Percentiles rank a stretch among this genome's conserved stretches.
Evolutionary conservation across 208 protist species (phyloP).

Genomic region (Leishmania tarentolae): DNA sequence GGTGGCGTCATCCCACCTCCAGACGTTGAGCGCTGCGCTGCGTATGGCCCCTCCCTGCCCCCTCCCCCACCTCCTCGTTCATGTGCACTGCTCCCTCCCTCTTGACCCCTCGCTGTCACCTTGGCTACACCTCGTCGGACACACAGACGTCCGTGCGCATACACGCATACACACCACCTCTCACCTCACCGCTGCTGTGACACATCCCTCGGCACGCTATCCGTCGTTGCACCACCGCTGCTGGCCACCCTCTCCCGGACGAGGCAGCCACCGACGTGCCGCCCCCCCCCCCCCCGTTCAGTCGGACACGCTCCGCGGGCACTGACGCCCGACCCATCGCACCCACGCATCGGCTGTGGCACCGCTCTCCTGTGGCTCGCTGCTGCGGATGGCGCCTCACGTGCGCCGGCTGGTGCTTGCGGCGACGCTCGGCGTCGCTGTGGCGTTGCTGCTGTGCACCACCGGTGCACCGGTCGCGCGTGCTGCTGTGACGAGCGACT

Average conservation of each 20-base stretch:
- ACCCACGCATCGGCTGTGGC: background rate
- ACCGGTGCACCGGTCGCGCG: background rate
- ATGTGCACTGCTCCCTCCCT: background rate
- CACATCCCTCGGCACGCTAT: too few relatives aligned
- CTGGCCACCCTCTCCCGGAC: background rate
- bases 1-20: too few relatives aligned
- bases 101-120: background rate
- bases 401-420: background rate
- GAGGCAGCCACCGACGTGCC: too few relatives aligned
- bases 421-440: background rate
- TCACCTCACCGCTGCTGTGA: background rate
- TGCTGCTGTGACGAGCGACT: background rate
- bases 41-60: background rate
- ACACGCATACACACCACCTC: background rate
- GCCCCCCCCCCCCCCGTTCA: too few relatives aligned
- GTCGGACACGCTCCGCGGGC: too few relatives aligned
- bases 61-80: too few relatives aligned
- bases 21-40: too few relatives aligned
- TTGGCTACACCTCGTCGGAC: background rate
- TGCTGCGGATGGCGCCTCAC: background rate
- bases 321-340: background rate
- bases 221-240: background rate
- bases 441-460: background rate
- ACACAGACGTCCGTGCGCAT: background rate
- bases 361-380: background rate